These are phyloP conservation scores for Pestalotiopsis sp. DNA, from an alignment of 2,329 filamentous ascomycete genomes.

Conservation along the genomic window DNA sequence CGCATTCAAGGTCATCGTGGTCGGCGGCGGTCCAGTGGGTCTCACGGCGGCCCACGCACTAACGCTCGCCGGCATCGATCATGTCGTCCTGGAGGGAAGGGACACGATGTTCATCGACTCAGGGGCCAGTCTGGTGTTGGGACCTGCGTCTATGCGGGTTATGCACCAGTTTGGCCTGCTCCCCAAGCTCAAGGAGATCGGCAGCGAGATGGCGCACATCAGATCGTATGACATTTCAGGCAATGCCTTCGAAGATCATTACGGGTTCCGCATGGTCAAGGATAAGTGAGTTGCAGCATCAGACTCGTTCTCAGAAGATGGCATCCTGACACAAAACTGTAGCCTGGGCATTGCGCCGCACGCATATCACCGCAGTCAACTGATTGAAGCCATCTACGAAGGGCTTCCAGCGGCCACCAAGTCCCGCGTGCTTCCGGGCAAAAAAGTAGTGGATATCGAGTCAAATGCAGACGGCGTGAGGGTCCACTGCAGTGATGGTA, in stretches of 20 bases:
- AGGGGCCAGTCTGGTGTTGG: slow-evolving; percentile 1
- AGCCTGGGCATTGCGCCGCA: slow-evolving; percentile 16
- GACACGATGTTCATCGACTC: background rate
- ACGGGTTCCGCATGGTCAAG: background rate
- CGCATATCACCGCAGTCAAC: slow-evolving; percentile 18
- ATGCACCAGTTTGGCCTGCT: slow-evolving; percentile 5
- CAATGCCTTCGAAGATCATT: background rate
- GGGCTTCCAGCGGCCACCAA: slow-evolving; percentile 15
- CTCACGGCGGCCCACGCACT: slow-evolving; percentile 9
- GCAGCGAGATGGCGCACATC: background rate
- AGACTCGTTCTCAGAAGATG: too few relatives aligned
- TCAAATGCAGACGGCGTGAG: slow-evolving; percentile 18
- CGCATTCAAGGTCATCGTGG: slow-evolving; percentile 10
- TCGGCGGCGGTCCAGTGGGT: slow-evolving; percentile 12
- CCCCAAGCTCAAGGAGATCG: background rate
- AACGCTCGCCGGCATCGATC: slow-evolving; percentile 6
- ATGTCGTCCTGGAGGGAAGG: slow-evolving; percentile 9
- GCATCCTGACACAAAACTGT: background rate
- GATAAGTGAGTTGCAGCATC: background rate
- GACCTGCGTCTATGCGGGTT: background rate
- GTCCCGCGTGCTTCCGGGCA: slow-evolving; percentile 17
- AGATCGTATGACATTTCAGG: background rate
- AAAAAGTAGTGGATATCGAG: slow-evolving; percentile 19
- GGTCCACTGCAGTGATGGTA: slow-evolving; percentile 22
- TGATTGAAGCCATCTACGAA: slow-evolving; percentile 22